Evolutionary conservation across 805 yeast genomes (phyloP).

Genomic region (Torulaspora indica): DNA sequence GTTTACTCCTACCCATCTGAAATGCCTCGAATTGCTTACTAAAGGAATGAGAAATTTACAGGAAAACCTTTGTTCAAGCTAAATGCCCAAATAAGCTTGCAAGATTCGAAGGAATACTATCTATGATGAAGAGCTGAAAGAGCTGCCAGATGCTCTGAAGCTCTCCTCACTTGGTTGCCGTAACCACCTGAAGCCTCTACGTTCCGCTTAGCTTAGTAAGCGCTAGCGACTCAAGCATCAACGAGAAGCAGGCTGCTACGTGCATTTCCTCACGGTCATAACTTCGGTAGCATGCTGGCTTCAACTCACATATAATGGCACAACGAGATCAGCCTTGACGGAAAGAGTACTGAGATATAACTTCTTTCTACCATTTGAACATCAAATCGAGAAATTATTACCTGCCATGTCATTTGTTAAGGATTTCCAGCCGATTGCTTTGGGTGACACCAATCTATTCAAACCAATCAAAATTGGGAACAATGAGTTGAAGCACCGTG

Average conservation of each 20-base stretch:
- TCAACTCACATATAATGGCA: background rate
- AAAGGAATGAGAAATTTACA: background rate
- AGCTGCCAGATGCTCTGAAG: background rate
- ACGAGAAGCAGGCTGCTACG: no score
- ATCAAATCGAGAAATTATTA: no score
- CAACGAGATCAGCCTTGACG: background rate
- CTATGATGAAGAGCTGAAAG: background rate
- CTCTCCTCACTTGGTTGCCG: background rate
- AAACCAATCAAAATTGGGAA: conserved; percentile 44
- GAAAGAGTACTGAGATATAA: no score
- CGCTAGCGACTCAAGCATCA: no score
- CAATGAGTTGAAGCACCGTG: conserved; percentile 36
- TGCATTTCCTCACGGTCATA: background rate
- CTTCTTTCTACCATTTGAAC: no score
- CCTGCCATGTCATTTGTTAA: conserved; percentile 20
- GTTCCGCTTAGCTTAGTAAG: background rate
- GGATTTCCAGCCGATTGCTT: conserved; percentile 28
- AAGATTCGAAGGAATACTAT: background rate
- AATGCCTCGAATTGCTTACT: background rate
- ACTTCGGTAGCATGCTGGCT: background rate
- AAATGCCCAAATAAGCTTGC: background rate
- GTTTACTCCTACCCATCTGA: no score
- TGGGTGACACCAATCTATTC: conserved; percentile 39
- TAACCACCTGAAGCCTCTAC: background rate
- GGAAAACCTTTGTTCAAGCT: background rate